Evolutionary conservation across 805 yeast species (phyloP), one percentile per base, ranked within the genome.

Genomic region (Peterozyma toletana): DNA sequence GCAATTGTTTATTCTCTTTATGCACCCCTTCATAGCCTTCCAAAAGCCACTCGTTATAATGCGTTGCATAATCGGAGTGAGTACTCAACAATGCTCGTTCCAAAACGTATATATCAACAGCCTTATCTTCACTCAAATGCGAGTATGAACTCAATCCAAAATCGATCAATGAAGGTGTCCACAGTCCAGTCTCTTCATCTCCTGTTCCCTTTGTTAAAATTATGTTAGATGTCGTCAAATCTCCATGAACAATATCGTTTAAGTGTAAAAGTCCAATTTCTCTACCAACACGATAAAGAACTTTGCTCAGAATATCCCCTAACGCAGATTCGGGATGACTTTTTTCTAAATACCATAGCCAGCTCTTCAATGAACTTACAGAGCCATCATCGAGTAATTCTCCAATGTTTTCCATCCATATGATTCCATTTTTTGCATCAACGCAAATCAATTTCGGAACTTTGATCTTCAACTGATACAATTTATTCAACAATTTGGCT

Each of bases 101-200:
- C 48, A 93, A 64, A 10, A 93, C 98, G 54, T 93, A 93, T 47
- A 93, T 62, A 60, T 93, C 99, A n/a, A 93, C 99, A 3, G 98
- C 98, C 61, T 87, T 89, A 56, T 91, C 98, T 54, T 93, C 99
- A 0, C 85, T 75, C 48, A 88, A 59, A 1, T 73, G 71, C 0
- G 95, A 79, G 45, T 80, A 80, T 11, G 89, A 78, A 2, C 95
- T 85, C 15, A 93, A 69, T 0, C 99, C 99, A 64, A 93, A 93
- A 58, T 93, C 99, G 43, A 93, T 93, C 50, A 93, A 62, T 31
- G 68, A 75, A 0, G 95, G 88, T 7, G 48, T 53, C n/a, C 33
- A 42, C 61, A 10, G 63, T 40, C 3, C 42, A 41, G 11, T 46
- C 38, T 29, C 44, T 38, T 29, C 45, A 7, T 21, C 27, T 21